Evolutionary conservation across 257 asterid genomes (phyloP).

Genomic region (Nicotiana sylvestris): DNA sequence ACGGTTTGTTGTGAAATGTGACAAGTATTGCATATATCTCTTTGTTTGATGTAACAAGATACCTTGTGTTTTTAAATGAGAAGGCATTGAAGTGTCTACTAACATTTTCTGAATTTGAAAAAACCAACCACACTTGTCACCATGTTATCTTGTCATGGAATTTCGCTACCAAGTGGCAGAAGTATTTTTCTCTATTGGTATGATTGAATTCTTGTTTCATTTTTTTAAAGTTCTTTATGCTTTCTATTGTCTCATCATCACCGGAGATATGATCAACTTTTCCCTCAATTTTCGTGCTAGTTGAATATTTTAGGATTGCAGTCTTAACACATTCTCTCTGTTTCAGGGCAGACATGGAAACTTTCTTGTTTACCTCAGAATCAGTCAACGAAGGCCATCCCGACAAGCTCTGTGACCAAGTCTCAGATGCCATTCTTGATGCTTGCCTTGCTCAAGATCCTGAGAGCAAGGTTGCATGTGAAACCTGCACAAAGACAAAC

Average conservation of each 20-base stretch:
- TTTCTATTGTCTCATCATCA: background rate
- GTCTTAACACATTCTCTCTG: background rate
- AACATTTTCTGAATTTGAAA: background rate
- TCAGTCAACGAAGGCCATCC: slow-evolving; percentile 86
- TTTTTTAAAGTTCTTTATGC: background rate
- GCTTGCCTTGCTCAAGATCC: slow-evolving; percentile 79
- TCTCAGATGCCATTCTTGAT: slow-evolving; percentile 84
- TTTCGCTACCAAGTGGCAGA: background rate
- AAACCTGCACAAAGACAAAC: slow-evolving; percentile 77
- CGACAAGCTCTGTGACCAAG: slow-evolving; percentile 84
- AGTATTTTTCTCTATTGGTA: background rate
- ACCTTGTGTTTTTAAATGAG: background rate
- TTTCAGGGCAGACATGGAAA: slow-evolving; percentile 56
- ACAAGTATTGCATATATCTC: background rate
- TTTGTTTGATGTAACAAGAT: background rate
- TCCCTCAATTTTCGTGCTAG: background rate
- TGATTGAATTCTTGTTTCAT: background rate
- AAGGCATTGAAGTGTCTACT: background rate
- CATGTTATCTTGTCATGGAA: background rate
- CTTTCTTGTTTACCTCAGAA: slow-evolving; percentile 69
- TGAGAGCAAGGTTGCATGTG: slow-evolving; percentile 81
- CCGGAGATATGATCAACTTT: background rate
- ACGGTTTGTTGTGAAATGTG: background rate
- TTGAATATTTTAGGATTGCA: background rate
- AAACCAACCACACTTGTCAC: background rate